phyloP scores from a whole-genome alignment of 164 flowering plant genomes.

The Vitis labrusca region DNA sequence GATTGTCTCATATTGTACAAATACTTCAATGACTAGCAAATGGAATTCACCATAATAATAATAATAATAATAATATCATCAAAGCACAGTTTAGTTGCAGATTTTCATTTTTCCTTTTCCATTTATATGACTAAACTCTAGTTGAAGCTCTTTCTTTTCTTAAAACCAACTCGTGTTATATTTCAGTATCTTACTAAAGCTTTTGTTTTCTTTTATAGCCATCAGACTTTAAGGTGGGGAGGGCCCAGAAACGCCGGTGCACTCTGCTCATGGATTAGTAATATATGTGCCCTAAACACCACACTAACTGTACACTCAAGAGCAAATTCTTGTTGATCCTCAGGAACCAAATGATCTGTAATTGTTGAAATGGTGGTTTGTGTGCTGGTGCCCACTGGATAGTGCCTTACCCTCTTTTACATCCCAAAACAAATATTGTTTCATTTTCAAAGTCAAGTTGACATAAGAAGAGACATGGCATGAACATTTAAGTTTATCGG shows the following conservation, averaged over 20 bases:
- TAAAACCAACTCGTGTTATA: neutral
- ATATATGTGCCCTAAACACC: neutral
- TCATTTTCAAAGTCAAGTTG: neutral
- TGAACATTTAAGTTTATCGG: neutral
- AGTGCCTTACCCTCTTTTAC: neutral
- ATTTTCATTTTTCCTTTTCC: no score
- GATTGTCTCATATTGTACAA: no score
- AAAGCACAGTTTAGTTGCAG: no score
- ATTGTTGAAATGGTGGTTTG: conserved; percentile 1
- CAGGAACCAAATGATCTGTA: neutral
- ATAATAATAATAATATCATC: no score
- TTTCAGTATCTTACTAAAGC: neutral
- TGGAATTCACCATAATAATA: no score
- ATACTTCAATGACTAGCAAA: no score
- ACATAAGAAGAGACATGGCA: neutral
- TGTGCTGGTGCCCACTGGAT: neutral
- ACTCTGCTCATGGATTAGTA: conserved; percentile 34
- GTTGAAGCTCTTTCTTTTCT: no score
- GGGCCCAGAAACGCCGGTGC: conserved; percentile 34
- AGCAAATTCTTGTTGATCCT: conserved; percentile 1
- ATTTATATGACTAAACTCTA: neutral
- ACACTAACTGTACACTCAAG: neutral
- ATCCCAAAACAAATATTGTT: neutral
- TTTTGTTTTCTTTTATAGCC: conserved; percentile 32
- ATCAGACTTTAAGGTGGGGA: conserved; percentile 31